Conservation (phyloP, 179 eudicot genomes). For the Corrigiola litoralis region DNA sequence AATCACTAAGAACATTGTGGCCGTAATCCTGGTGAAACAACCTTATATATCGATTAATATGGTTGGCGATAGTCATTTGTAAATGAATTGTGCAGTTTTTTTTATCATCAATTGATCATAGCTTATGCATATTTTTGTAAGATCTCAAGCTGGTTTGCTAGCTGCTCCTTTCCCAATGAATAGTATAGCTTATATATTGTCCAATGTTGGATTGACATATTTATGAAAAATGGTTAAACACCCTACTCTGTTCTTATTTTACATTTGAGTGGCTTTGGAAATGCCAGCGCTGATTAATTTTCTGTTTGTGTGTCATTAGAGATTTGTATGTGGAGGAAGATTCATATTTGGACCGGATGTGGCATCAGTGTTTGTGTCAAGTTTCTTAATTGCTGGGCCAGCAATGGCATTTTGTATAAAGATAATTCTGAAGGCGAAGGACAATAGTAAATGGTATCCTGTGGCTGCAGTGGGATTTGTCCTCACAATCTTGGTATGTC, state of each 20-base stretch:
- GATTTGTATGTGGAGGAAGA: constrained; percentile 76
- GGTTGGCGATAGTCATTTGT: too few relatives aligned
- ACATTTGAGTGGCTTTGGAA: too few relatives aligned
- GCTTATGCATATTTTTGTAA: too few relatives aligned
- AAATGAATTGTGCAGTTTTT: too few relatives aligned
- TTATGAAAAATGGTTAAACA: too few relatives aligned
- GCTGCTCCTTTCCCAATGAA: too few relatives aligned
- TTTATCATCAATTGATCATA: too few relatives aligned
- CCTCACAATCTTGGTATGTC: constrained; percentile 49
- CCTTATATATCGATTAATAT: background rate
- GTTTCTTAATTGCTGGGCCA: constrained; percentile 65
- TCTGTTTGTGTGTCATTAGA: constrained; percentile 39
- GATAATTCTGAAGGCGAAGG: constrained; percentile 32
- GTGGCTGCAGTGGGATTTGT: constrained; percentile 35
- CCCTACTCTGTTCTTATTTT: too few relatives aligned
- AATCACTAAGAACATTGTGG: too few relatives aligned
- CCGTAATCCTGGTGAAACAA: background rate
- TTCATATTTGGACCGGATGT: constrained; percentile 91
- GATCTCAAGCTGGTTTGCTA: too few relatives aligned
- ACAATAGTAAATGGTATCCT: constrained; percentile 34
- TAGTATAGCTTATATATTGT: too few relatives aligned
- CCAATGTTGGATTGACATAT: too few relatives aligned
- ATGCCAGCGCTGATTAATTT: constrained; percentile 5
- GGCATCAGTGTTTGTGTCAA: constrained; percentile 57
- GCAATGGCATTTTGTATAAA: constrained; percentile 66